Evolutionary conservation across 2,329 filamentous ascomycete genomes (phyloP).

Genomic region (Zymoseptoria ardabiliae): DNA sequence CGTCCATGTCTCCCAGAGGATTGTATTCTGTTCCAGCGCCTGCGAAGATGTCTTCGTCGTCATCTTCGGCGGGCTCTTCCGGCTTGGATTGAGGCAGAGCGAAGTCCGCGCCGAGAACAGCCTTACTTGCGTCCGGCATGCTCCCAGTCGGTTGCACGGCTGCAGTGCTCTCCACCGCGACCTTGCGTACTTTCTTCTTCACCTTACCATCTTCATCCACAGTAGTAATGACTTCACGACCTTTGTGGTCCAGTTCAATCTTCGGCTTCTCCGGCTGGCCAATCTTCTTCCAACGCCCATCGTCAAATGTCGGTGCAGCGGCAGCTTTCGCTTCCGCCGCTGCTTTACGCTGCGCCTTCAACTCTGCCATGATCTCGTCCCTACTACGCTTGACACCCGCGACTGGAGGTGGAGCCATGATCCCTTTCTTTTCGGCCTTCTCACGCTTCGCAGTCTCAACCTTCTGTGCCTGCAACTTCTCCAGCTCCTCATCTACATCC

Average conservation of each 20-base stretch:
- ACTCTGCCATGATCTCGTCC: slow-evolving; percentile 52
- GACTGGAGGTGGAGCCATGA: slow-evolving; percentile 36
- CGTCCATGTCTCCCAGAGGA: slow-evolving; percentile 47
- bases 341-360: slow-evolving; percentile 48
- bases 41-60: slow-evolving; percentile 57
- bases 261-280: slow-evolving; percentile 47
- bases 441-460: slow-evolving; percentile 60
- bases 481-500: slow-evolving; percentile 41
- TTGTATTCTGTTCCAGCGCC: slow-evolving; percentile 55
- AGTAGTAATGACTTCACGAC: slow-evolving; percentile 51
- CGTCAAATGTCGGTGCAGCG: slow-evolving; percentile 39
- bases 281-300: slow-evolving; percentile 24
- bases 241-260: slow-evolving; percentile 50
- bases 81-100: slow-evolving; percentile 16
- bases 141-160: slow-evolving; percentile 18
- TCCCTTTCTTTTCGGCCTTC: slow-evolving; percentile 45
- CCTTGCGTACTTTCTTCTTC: slow-evolving; percentile 54
- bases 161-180: slow-evolving; percentile 30
- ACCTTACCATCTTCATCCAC: slow-evolving; percentile 53
- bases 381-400: slow-evolving; percentile 47
- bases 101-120: slow-evolving; percentile 28
- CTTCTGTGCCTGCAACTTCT: slow-evolving; percentile 56
- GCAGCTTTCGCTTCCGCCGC: slow-evolving; percentile 38
- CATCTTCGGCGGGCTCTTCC: slow-evolving; percentile 32
- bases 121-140: slow-evolving; percentile 23